These are phyloP conservation scores for Apophysomyces variabilis DNA, from an alignment of 371 early-diverging fungal species.

Conservation along the genomic window DNA sequence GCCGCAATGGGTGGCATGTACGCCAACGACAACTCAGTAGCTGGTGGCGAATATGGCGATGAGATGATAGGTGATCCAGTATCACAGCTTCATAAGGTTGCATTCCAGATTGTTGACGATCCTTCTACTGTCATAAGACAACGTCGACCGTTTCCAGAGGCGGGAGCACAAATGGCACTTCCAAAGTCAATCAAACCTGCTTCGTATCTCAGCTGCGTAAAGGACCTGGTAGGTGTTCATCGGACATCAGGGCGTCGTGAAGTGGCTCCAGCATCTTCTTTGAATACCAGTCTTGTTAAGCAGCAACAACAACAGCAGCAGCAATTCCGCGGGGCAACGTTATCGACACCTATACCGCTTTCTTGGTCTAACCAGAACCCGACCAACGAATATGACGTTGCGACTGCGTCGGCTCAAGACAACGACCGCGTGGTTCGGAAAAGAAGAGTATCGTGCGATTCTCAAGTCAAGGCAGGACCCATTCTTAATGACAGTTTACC, in stretches of 20 bases:
- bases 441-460: conserved; percentile 52
- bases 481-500: neutral
- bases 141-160: conserved; percentile 2
- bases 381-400: conserved; percentile 1
- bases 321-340: neutral
- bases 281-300: neutral
- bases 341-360: conserved; percentile 8
- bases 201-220: conserved; percentile 30
- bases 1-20: conserved; percentile 61
- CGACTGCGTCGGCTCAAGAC: conserved; percentile 21
- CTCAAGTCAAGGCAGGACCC: neutral
- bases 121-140: conserved; percentile 10
- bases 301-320: conserved; percentile 14
- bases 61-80: conserved; percentile 63
- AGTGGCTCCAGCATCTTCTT: conserved; percentile 1
- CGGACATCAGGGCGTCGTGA: neutral
- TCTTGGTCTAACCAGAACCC: conserved; percentile 6
- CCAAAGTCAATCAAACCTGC: conserved; percentile 15
- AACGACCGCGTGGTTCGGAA: conserved; percentile 38
- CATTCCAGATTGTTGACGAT: conserved; percentile 70
- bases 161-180: neutral
- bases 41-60: conserved; percentile 52
- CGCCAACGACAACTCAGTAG: conserved; percentile 5
- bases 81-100: conserved; percentile 87
- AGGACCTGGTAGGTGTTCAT: conserved; percentile 34